These are phyloP conservation scores for Poterioochromonas sp. DNA, from an alignment of 352 stramenopile genomes.

Conservation along the genomic window DNA sequence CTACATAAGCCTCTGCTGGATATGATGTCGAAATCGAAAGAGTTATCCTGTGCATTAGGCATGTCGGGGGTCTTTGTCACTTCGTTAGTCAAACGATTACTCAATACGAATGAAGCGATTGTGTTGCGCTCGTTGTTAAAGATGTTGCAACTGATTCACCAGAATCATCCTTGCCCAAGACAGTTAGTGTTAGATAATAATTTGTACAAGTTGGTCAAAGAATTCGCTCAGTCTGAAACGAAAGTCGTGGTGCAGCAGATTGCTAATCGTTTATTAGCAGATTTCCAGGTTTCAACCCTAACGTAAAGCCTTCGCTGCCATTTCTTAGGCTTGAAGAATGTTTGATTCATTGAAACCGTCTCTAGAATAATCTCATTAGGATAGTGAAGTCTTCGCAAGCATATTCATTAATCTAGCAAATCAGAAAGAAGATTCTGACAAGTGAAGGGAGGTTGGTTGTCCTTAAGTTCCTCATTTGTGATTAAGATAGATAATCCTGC, in stretches of 20 bases:
- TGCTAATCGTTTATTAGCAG: conserved; percentile 65
- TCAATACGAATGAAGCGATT: conserved; percentile 63
- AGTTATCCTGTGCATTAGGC: conserved; percentile 52
- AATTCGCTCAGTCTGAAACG: conserved; percentile 69
- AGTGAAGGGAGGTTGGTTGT: neutral
- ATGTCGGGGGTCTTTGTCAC: conserved; percentile 67
- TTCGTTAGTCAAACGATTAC: conserved; percentile 65
- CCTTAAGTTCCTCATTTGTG: neutral
- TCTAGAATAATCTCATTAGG: neutral
- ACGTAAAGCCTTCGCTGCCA: neutral
- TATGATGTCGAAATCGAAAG: conserved; percentile 35
- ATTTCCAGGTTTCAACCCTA: conserved; percentile 18
- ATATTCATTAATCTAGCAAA: neutral
- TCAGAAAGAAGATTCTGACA: neutral
- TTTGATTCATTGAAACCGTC: neutral
- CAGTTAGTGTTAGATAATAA: conserved; percentile 77
- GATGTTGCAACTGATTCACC: conserved; percentile 77
- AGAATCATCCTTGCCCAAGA: conserved; percentile 64
- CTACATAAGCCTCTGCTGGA: conserved; percentile 33
- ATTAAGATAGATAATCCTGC: no score
- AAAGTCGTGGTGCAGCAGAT: conserved; percentile 78
- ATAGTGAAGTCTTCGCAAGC: neutral
- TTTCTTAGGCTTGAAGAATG: neutral
- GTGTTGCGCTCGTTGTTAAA: conserved; percentile 78
- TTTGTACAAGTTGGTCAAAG: conserved; percentile 60